Base-by-base conservation (phyloP, 2,329 filamentous ascomycete genomes). In the Sphaerulina vaccinii region DNA sequence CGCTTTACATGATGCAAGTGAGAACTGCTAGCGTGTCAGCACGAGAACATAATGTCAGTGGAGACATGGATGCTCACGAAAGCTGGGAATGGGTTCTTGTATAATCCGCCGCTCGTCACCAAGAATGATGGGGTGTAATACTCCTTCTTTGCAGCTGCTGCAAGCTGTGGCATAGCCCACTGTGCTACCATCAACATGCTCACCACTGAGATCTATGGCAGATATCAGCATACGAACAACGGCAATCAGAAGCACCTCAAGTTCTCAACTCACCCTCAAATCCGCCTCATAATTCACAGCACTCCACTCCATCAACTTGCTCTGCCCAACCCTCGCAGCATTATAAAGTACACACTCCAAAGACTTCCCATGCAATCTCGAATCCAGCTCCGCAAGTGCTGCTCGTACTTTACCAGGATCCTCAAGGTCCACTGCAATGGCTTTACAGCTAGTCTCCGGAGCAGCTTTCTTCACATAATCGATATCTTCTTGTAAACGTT, bases 261-360 rank as follows among this genome's bases (percentile, higher is more conserved):
- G 35, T 39, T 37, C 32, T n/a, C 1, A 15, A 48, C 44, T 16
- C 57, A 77, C 76, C 62, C 72, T 74, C 43, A 79, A 72, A 51
- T 80, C 77, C 40, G 73, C 68, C 15, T 78, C 64, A 5, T 80
- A 70, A 22, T 78, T 73, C 27, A 71, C 64, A 1, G 75, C 69
- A 3, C 59, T 56, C 24, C 71, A 71, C 15, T 69, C 64, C 6
- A 79, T 61, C 1, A 76, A 62, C 1, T 68, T 61, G 8, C 69
- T 73, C 1, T 68, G 65, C 9, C 68, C 67, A 2, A 79, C 71
- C 0, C 73, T 64, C 1, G 77, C 77, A 0, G 77, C 76, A 55
- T 80, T 80, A 68, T 73, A 79, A 39, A 77, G 72, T 1, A 80
- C 65, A 9, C 71, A 72, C 37, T 78, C 73, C 0, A 78, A 32